Evolutionary conservation across 768 basidiomycete genomes (phyloP).

Genomic region (Pulveroboletus sp.): DNA sequence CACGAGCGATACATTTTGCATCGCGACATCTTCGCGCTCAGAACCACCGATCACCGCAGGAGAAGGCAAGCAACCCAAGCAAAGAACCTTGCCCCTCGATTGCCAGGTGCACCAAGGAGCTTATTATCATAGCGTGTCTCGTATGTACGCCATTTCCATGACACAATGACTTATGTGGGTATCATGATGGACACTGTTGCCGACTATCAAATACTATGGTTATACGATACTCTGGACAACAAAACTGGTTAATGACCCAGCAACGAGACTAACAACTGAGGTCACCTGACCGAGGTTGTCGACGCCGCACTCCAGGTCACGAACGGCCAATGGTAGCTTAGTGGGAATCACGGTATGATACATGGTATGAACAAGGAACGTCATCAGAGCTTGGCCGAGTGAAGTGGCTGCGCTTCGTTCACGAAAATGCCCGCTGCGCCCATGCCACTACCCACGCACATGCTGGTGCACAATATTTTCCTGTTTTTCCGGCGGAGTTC

Average conservation of each 20-base stretch:
- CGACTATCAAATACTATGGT: conserved; percentile 3
- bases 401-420: conserved; percentile 47
- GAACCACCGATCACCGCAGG: conserved; percentile 70
- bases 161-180: too few relatives aligned
- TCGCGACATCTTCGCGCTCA: conserved; percentile 77
- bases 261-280: conserved; percentile 65
- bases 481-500: conserved; percentile 69
- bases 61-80: conserved; percentile 62
- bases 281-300: conserved; percentile 68
- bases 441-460: conserved; percentile 86
- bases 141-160: not conserved
- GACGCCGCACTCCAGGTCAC: conserved; percentile 44
- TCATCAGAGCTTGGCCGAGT: conserved; percentile 24
- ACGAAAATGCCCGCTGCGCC: conserved; percentile 80
- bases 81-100: conserved; percentile 64
- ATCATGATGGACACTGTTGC: not conserved
- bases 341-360: not conserved
- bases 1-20: conserved; percentile 83
- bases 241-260: conserved; percentile 80
- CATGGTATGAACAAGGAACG: not conserved
- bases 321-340: not conserved
- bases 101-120: conserved; percentile 58
- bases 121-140: conserved; percentile 8
- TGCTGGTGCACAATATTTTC: conserved; percentile 74
- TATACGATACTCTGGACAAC: conserved; percentile 67